A percentile compares a stretch with the other conserved stretches of the same genome.
These are phyloP conservation scores for Leccinum subspadiceum DNA, from an alignment of 1,284 basidiomycete genomes.

Conservation along the genomic window DNA sequence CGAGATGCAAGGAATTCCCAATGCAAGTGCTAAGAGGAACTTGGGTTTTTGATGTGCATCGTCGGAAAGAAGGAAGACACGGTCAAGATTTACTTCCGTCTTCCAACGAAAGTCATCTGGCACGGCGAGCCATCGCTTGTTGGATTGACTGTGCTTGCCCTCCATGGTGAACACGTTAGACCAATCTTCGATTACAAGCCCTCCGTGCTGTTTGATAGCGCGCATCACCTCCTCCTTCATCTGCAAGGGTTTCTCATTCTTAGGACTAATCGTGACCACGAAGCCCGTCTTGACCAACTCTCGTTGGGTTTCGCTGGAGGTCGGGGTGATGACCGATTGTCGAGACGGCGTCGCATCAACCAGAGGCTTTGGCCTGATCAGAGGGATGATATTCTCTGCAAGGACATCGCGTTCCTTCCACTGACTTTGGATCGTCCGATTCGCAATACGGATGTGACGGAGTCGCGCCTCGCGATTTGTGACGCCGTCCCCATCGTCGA, in stretches of 20 bases:
- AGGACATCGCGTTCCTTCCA: slow-evolving; percentile 53
- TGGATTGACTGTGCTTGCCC: slow-evolving; percentile 41
- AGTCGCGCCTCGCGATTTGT: slow-evolving; percentile 29
- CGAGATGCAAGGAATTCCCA: slow-evolving; percentile 84
- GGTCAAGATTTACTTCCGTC: slow-evolving; percentile 42
- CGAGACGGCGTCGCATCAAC: slow-evolving; percentile 46
- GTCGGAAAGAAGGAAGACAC: slow-evolving; percentile 70
- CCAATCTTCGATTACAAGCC: slow-evolving; percentile 64
- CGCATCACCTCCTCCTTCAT: slow-evolving; percentile 41
- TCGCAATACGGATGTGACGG: slow-evolving; percentile 45
- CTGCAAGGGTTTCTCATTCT: slow-evolving; percentile 25
- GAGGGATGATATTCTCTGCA: slow-evolving; percentile 41
- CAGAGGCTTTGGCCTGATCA: slow-evolving; percentile 32
- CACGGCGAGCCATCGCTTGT: slow-evolving; percentile 52
- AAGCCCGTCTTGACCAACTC: slow-evolving; percentile 48
- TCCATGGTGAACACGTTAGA: slow-evolving; percentile 61
- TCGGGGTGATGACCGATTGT: slow-evolving; percentile 30
- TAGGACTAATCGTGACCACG: slow-evolving; percentile 46
- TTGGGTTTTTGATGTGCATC: slow-evolving; percentile 69
- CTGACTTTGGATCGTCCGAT: slow-evolving; percentile 44
- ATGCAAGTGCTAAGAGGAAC: slow-evolving; percentile 75
- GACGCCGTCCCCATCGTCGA: slow-evolving; percentile 40
- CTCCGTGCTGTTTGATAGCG: slow-evolving; percentile 55
- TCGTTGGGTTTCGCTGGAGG: slow-evolving; percentile 34
- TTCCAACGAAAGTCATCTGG: slow-evolving; percentile 48